phyloP scores from a whole-genome alignment of 345 rosid genomes.

The Pistacia atlantica region DNA sequence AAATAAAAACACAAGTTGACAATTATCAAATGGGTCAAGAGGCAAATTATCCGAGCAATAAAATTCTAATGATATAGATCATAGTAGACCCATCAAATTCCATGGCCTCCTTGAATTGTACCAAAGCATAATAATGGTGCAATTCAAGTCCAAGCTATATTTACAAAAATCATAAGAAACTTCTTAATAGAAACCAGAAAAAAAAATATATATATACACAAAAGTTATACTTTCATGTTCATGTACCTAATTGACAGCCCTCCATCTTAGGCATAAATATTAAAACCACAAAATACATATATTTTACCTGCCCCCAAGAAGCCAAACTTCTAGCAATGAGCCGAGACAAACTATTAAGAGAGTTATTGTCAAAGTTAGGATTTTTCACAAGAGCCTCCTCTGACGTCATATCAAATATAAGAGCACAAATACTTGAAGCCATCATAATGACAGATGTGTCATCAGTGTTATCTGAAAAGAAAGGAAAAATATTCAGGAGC shows the following conservation, averaged over 20 bases:
- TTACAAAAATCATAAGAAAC: too few relatives aligned
- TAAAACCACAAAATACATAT: not conserved
- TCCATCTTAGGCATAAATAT: not conserved
- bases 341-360: slow-evolving; percentile 41
- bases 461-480: slow-evolving; percentile 43
- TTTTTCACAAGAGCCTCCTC: slow-evolving; percentile 68
- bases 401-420: slow-evolving; percentile 69
- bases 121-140: not conserved
- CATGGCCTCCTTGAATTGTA: not conserved
- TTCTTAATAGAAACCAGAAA: not conserved
- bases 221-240: not conserved
- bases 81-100: not conserved
- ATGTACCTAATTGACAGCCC: not conserved
- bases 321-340: slow-evolving; percentile 65
- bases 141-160: too few relatives aligned
- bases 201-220: not conserved
- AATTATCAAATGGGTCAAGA: not conserved
- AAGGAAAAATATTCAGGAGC: slow-evolving; percentile 7
- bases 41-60: not conserved
- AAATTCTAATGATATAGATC: not conserved
- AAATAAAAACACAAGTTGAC: slow-evolving; percentile 1
- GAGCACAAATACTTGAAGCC: slow-evolving; percentile 79
- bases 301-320: slow-evolving; percentile 47
- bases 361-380: slow-evolving; percentile 40
- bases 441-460: slow-evolving; percentile 60